A percentile compares a stretch with the other conserved stretches of the same genome.
These are phyloP conservation scores for Chenopodium album DNA, from an alignment of 148 eudicot species.

Conservation along the genomic window DNA sequence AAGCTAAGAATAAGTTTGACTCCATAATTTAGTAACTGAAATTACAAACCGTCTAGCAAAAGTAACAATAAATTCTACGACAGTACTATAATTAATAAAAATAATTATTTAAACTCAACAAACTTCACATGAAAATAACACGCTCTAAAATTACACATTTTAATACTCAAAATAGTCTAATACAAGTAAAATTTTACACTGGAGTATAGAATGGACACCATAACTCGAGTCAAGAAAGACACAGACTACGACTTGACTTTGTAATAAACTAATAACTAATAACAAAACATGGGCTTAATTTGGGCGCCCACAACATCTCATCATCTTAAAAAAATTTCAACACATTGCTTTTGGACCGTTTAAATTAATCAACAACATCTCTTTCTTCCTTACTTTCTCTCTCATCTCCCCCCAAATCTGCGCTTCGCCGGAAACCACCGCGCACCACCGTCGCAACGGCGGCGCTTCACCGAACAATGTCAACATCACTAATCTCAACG, in stretches of 20 bases:
- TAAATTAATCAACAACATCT: background rate
- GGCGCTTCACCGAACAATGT: conserved; percentile 13
- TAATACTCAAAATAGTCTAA: too few relatives aligned
- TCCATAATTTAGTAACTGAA: too few relatives aligned
- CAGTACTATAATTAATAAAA: too few relatives aligned
- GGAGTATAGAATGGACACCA: too few relatives aligned
- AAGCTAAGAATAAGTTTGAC: too few relatives aligned
- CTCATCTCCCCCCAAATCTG: background rate
- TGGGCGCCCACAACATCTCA: background rate
- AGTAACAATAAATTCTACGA: too few relatives aligned
- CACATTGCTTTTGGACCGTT: background rate
- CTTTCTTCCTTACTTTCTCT: background rate
- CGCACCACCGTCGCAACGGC: background rate
- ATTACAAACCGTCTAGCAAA: too few relatives aligned
- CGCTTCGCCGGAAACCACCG: background rate
- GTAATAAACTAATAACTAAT: background rate
- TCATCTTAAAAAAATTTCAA: background rate
- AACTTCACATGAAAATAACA: too few relatives aligned
- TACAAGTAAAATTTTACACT: too few relatives aligned
- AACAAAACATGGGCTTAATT: background rate
- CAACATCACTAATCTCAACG: conserved; percentile 24
- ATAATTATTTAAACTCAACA: too few relatives aligned
- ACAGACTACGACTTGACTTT: background rate
- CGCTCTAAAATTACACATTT: too few relatives aligned
- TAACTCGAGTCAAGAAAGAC: too few relatives aligned